These are phyloP conservation scores for Avicennia marina DNA, from an alignment of 257 asterid species.

Conservation along the genomic window DNA sequence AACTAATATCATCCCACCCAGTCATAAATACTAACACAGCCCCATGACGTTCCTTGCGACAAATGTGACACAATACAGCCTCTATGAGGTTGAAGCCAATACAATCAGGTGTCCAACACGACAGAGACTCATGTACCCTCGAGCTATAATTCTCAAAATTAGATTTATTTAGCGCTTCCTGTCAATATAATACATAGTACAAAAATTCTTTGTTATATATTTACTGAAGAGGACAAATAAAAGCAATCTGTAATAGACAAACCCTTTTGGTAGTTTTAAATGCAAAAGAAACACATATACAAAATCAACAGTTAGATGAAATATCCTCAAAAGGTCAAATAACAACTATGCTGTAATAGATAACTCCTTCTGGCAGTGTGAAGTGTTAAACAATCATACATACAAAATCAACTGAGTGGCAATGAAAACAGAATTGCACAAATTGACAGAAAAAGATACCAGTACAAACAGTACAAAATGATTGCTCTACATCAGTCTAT, in stretches of 20 bases:
- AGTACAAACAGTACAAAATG: no score
- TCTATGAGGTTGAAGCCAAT: constrained; percentile 95
- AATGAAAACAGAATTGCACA: no score
- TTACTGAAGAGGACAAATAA: constrained; percentile 9
- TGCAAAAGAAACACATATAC: background rate
- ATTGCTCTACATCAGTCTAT: no score
- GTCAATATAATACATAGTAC: constrained; percentile 23
- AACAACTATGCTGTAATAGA: no score
- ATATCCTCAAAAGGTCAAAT: no score
- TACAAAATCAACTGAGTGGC: background rate
- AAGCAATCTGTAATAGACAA: constrained; percentile 1
- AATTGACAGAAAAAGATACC: no score
- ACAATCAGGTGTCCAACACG: constrained; percentile 86
- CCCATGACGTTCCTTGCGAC: constrained; percentile 95
- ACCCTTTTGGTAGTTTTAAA: constrained; percentile 6
- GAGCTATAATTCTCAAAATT: constrained; percentile 81
- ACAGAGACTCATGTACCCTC: constrained; percentile 79
- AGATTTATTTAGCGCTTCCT: constrained; percentile 85
- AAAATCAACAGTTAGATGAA: background rate
- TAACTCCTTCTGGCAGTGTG: no score
- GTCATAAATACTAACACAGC: constrained; percentile 95
- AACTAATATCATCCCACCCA: constrained; percentile 99
- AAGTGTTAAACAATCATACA: no score
- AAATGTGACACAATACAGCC: constrained; percentile 88
- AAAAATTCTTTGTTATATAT: constrained; percentile 12